These are phyloP conservation scores for Colletotrichum lupini DNA, from an alignment of 2,329 filamentous ascomycete species.

Conservation along the genomic window DNA sequence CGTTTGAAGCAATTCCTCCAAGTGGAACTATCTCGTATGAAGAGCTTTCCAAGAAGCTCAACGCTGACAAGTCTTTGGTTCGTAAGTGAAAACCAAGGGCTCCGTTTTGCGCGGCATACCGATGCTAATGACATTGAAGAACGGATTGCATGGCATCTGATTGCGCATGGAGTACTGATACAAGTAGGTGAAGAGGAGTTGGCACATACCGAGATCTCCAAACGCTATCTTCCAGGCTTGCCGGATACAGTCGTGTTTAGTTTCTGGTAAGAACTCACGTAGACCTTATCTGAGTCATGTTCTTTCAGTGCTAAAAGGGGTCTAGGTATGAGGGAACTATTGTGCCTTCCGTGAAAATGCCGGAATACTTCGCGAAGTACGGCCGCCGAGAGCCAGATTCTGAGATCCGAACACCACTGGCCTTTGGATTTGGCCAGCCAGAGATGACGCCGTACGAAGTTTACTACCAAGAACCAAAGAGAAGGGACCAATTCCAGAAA, in stretches of 20 bases:
- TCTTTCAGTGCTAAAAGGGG: background rate
- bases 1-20: conserved; percentile 45
- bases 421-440: conserved; percentile 43
- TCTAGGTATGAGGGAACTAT: conserved; percentile 42
- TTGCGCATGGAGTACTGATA: conserved; percentile 36
- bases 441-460: conserved; percentile 47
- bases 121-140: conserved; percentile 16
- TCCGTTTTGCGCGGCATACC: too few relatives aligned
- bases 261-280: conserved; percentile 6
- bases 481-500: conserved; percentile 41
- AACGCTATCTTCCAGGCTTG: conserved; percentile 22
- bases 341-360: conserved; percentile 38
- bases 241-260: conserved; percentile 32
- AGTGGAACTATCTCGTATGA: conserved; percentile 41
- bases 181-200: conserved; percentile 37
- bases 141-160: conserved; percentile 38
- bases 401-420: conserved; percentile 40
- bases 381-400: conserved; percentile 44
- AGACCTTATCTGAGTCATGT: too few relatives aligned
- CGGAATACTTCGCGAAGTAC: conserved; percentile 45
- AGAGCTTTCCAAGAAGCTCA: conserved; percentile 42
- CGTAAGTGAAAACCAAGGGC: conserved; percentile 27
- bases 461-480: conserved; percentile 38
- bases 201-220: conserved; percentile 39
- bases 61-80: conserved; percentile 42